Evolutionary conservation across 331 rosid genomes (phyloP).

Genomic region (Stylosanthes scabra): DNA sequence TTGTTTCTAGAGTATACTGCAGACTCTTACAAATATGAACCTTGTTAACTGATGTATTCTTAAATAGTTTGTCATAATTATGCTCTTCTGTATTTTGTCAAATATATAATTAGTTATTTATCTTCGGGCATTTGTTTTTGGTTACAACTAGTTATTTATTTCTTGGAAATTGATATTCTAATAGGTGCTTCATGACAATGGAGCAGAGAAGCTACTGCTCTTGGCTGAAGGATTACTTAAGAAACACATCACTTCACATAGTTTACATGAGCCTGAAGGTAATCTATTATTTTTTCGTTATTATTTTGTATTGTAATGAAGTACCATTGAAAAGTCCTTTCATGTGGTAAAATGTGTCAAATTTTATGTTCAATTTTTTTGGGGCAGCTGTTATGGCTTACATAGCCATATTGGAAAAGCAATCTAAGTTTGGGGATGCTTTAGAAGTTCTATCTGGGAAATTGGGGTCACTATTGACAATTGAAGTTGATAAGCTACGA

Average conservation of each 20-base stretch:
- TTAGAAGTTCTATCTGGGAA: slow-evolving; percentile 91
- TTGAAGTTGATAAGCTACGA: slow-evolving; percentile 91
- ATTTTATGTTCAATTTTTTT: slow-evolving; percentile 31
- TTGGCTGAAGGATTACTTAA: slow-evolving; percentile 96
- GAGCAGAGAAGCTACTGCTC: slow-evolving; percentile 84
- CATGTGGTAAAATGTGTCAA: slow-evolving; percentile 20
- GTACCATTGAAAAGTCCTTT: background rate
- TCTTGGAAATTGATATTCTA: slow-evolving; percentile 39
- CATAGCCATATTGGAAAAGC: slow-evolving; percentile 91
- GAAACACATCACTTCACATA: slow-evolving; percentile 91
- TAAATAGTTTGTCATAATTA: background rate
- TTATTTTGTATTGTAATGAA: slow-evolving; percentile 12
- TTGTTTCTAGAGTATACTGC: no score
- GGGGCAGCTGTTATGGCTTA: slow-evolving; percentile 85
- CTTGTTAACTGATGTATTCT: background rate
- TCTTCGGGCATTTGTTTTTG: slow-evolving; percentile 5
- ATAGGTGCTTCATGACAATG: slow-evolving; percentile 81
- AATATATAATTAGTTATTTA: background rate
- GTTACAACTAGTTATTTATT: slow-evolving; percentile 32
- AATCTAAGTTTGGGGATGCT: slow-evolving; percentile 94
- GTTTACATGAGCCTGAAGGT: slow-evolving; percentile 98
- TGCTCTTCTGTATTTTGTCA: slow-evolving; percentile 31
- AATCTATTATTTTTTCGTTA: slow-evolving; percentile 23
- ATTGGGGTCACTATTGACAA: slow-evolving; percentile 77
- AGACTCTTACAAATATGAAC: background rate